phyloP scores from a whole-genome alignment of 2,329 filamentous ascomycete species.

The Exophiala alcalophila region DNA sequence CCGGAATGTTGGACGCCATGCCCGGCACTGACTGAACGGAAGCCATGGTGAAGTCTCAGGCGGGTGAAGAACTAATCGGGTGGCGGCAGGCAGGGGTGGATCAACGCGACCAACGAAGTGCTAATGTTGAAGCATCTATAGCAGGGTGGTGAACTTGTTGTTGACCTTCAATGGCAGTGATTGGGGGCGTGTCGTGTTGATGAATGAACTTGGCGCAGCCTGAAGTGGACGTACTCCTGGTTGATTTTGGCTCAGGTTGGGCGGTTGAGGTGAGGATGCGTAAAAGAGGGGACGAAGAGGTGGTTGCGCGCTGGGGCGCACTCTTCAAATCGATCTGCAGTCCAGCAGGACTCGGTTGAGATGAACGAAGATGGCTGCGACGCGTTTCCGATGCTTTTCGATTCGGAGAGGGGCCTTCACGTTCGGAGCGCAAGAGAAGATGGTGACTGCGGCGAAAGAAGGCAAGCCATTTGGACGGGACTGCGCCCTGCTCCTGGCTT shows the following conservation, averaged over 20 bases:
- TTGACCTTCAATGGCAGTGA: slow-evolving; percentile 9
- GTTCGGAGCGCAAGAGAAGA: slow-evolving; percentile 18
- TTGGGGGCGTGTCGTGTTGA: too few species aligned
- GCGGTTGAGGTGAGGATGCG: slow-evolving; percentile 17
- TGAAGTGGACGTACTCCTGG: slow-evolving; percentile 32
- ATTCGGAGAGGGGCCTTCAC: slow-evolving; percentile 25
- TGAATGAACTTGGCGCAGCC: slow-evolving; percentile 15
- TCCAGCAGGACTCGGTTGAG: slow-evolving; percentile 17
- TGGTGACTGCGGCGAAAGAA: too few species aligned
- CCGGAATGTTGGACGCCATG: slow-evolving; percentile 63
- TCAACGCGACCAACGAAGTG: slow-evolving; percentile 13
- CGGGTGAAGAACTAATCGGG: slow-evolving; percentile 3
- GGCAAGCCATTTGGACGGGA: too few species aligned
- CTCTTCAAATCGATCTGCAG: slow-evolving; percentile 20
- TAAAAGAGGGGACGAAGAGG: slow-evolving; percentile 28
- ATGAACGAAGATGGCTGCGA: slow-evolving; percentile 28
- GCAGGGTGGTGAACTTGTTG: neutral
- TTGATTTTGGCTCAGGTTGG: slow-evolving; percentile 14
- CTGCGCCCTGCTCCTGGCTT: too few species aligned
- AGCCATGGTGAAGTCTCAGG: slow-evolving; percentile 59
- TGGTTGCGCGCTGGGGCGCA: slow-evolving; percentile 18
- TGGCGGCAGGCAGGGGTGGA: slow-evolving; percentile 8
- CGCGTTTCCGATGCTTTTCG: slow-evolving; percentile 30
- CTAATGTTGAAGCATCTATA: slow-evolving; percentile 15
- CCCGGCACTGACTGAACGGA: slow-evolving; percentile 71